Conservation (phyloP, 2,329 filamentous ascomycete species). For the Nemania serpens region DNA sequence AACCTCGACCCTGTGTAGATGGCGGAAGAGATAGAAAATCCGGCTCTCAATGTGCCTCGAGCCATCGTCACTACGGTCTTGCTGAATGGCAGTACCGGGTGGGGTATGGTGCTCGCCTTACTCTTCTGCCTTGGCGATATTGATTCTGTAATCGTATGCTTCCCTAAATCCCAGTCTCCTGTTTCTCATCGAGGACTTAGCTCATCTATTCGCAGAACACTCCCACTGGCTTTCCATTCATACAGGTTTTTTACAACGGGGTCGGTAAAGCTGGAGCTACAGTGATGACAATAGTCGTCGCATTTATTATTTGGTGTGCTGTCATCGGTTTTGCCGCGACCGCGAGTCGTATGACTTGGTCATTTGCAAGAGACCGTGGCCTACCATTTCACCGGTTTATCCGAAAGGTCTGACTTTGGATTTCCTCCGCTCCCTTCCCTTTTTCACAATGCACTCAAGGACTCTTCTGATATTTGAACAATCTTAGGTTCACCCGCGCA, state of each 20-base stretch:
- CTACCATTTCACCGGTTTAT: conserved; percentile 24
- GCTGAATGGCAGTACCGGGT: conserved; percentile 28
- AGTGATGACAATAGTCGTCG: conserved; percentile 25
- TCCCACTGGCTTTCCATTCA: conserved; percentile 28
- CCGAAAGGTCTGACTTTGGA: conserved; percentile 20
- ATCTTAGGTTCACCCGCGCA: conserved; percentile 20
- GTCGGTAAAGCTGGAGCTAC: conserved; percentile 25
- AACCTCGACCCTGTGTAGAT: conserved; percentile 19
- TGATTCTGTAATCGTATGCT: conserved; percentile 27
- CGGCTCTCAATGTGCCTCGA: conserved; percentile 25
- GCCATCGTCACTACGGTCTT: conserved; percentile 26
- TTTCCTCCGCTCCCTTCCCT: background rate
- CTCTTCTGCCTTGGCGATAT: conserved; percentile 30
- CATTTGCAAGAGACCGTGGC: conserved; percentile 29
- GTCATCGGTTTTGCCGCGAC: conserved; percentile 27
- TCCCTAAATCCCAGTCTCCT: background rate
- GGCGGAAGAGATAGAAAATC: conserved; percentile 30
- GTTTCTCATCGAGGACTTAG: conserved; percentile 16
- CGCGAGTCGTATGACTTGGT: conserved; percentile 27
- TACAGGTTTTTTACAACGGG: conserved; percentile 25
- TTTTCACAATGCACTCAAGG: too few species aligned
- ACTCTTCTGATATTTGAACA: too few species aligned
- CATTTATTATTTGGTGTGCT: conserved; percentile 24
- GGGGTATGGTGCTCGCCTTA: conserved; percentile 26
- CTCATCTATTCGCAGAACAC: too few species aligned